Conservation (phyloP, 345 rosid genomes). For the Arabis hirsuta region DNA sequence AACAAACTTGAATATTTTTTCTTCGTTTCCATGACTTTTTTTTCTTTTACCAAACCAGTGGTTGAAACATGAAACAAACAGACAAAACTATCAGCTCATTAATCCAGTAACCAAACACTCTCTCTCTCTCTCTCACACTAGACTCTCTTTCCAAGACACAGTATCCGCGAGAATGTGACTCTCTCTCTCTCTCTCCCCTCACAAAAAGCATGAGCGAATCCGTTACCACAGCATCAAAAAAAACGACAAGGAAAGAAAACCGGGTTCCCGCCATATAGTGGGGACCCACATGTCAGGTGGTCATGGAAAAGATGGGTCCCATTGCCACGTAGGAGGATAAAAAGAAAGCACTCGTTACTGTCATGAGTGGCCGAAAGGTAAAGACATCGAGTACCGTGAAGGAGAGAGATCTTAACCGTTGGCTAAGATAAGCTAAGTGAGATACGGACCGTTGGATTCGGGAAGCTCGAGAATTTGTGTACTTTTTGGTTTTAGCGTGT, state of each 20-base stretch:
- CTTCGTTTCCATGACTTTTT: neutral
- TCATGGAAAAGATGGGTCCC: slow-evolving; percentile 41
- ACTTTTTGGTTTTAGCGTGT: slow-evolving; percentile 36
- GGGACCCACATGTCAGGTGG: slow-evolving; percentile 40
- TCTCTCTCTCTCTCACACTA: slow-evolving; percentile 17
- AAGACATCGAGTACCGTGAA: slow-evolving; percentile 50
- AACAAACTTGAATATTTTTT: slow-evolving; percentile 22
- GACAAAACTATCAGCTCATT: slow-evolving; percentile 32
- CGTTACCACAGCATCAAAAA: slow-evolving; percentile 39
- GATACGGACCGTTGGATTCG: slow-evolving; percentile 38
- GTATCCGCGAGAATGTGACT: slow-evolving; percentile 40
- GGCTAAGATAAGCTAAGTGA: neutral
- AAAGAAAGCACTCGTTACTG: slow-evolving; percentile 42
- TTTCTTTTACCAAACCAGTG: slow-evolving; percentile 25
- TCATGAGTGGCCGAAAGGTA: slow-evolving; percentile 59
- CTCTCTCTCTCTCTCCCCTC: slow-evolving; percentile 30
- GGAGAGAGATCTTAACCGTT: slow-evolving; percentile 45
- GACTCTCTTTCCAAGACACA: slow-evolving; percentile 40
- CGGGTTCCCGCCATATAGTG: slow-evolving; percentile 48
- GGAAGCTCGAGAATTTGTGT: slow-evolving; percentile 26
- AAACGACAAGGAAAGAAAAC: slow-evolving; percentile 20
- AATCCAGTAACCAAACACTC: slow-evolving; percentile 33
- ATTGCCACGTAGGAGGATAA: slow-evolving; percentile 43
- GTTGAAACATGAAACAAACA: slow-evolving; percentile 36
- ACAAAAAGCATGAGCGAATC: slow-evolving; percentile 40